A percentile compares a stretch with the other conserved stretches of the same genome.
phyloP scores from a whole-genome alignment of 441 rosid species.

The Euphorbia celastroides region DNA sequence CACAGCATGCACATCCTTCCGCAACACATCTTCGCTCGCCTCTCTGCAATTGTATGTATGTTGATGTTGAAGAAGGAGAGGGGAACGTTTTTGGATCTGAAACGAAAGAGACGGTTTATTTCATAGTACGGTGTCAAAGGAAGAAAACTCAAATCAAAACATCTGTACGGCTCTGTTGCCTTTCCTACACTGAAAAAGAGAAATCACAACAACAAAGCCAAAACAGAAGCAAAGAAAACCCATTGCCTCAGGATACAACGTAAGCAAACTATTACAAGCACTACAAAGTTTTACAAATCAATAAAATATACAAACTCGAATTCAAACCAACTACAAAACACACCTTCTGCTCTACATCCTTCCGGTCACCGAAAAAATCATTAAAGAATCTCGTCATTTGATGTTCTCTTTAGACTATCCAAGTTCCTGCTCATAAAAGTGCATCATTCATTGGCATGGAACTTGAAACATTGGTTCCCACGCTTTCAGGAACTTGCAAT shows the following conservation, averaged over 20 bases:
- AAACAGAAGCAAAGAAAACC: not conserved
- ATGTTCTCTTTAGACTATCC: not conserved
- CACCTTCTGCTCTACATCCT: not conserved
- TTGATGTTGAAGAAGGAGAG: no score
- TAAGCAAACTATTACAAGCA: not conserved
- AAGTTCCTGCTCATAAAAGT: not conserved
- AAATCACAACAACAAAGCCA: not conserved
- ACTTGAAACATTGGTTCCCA: constrained; percentile 8
- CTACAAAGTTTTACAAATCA: not conserved
- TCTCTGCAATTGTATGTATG: no score
- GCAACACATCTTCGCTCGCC: constrained; percentile 47
- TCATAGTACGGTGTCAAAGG: no score
- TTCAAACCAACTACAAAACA: not conserved
- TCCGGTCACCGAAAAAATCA: constrained; percentile 2
- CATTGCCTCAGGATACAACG: not conserved
- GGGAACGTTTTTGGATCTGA: no score
- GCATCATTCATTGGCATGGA: constrained; percentile 12
- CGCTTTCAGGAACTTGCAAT: constrained; percentile 25
- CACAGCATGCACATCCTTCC: constrained; percentile 67
- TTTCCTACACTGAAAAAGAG: not conserved
- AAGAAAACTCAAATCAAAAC: no score
- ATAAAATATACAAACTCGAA: not conserved
- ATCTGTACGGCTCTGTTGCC: no score
- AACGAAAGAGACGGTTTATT: no score
- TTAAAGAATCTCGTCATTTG: not conserved